Conservation (phyloP, 164 flowering plant species). For the Liquidambar formosana region DNA sequence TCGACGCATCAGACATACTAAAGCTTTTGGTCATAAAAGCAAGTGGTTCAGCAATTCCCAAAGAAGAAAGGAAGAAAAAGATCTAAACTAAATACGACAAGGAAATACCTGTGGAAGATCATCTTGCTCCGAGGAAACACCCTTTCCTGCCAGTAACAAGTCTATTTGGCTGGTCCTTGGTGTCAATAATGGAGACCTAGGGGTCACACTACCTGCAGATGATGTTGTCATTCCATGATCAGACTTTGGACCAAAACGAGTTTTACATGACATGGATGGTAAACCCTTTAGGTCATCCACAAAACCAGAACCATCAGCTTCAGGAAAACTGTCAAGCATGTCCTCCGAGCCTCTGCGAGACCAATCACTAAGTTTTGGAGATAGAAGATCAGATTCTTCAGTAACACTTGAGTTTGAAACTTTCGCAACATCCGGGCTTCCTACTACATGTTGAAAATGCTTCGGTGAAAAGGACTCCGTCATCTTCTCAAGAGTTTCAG, state of each 20-base stretch:
- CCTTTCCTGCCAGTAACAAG: conserved; percentile 77
- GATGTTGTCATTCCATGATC: conserved; percentile 99
- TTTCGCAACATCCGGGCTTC: conserved; percentile 85
- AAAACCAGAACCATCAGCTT: conserved; percentile 62
- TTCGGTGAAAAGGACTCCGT: conserved; percentile 71
- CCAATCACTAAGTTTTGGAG: conserved; percentile 95
- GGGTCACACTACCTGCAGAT: conserved; percentile 99
- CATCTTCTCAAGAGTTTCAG: conserved; percentile 93
- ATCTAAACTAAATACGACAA: not conserved
- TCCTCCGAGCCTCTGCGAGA: conserved; percentile 96
- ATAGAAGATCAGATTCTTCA: conserved; percentile 83
- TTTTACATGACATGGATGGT: conserved; percentile 84
- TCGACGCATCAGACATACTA: too few species aligned
- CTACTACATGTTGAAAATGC: conserved; percentile 62
- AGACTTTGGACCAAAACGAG: conserved; percentile 97
- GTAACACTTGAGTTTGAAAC: conserved; percentile 88
- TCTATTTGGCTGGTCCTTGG: conserved; percentile 87
- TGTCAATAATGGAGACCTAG: conserved; percentile 89
- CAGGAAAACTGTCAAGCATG: conserved; percentile 92
- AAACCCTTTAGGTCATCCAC: conserved; percentile 88
- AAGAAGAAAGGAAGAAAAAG: not conserved
- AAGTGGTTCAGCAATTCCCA: not conserved
- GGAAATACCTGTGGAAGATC: conserved; percentile 82
- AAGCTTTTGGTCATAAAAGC: not conserved
- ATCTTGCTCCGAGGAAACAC: conserved; percentile 77